A percentile compares a stretch with the other conserved stretches of the same genome.
Conservation (phyloP, 1,284 basidiomycete species). For the Microbotryum intermedium region DNA sequence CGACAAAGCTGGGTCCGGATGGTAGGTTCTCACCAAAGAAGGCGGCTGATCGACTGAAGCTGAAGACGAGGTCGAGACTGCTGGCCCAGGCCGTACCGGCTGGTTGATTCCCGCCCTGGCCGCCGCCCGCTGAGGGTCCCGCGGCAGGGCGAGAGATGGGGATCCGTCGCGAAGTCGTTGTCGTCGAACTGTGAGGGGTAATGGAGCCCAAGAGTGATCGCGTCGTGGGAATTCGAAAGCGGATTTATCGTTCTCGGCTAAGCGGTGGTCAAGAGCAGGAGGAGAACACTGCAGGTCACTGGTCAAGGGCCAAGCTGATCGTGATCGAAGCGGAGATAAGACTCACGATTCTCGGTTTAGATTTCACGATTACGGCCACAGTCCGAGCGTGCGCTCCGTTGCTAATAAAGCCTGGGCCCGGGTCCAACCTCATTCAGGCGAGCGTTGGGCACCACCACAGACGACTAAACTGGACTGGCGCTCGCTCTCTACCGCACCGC, state of each 20-base stretch:
- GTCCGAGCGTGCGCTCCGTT: too few species aligned
- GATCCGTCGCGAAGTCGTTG: background rate
- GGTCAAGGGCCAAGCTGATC: too few species aligned
- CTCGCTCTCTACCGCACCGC: too few species aligned
- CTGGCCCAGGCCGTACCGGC: background rate
- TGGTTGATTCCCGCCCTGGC: background rate
- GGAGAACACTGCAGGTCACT: background rate
- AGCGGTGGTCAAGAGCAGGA: background rate
- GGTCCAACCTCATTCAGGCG: too few species aligned
- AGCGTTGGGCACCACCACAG: too few species aligned
- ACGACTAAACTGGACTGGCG: too few species aligned
- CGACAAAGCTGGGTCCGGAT: slow-evolving; percentile 28
- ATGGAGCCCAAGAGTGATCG: background rate
- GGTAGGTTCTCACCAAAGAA: slow-evolving; percentile 30
- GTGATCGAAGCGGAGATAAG: too few species aligned
- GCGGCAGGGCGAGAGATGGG: background rate
- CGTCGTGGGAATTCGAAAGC: background rate
- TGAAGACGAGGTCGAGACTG: slow-evolving; percentile 31
- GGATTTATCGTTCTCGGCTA: background rate
- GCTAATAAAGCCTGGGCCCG: too few species aligned
- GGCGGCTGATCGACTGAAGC: slow-evolving; percentile 29
- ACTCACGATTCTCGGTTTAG: too few species aligned
- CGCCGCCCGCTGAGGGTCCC: background rate
- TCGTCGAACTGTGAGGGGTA: background rate
- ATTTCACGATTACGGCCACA: too few species aligned